Percentiles rank a stretch among this genome's conserved stretches.
Evolutionary conservation across 163 green algal genomes (phyloP).

Genomic region (Smithsoniella earleae): DNA sequence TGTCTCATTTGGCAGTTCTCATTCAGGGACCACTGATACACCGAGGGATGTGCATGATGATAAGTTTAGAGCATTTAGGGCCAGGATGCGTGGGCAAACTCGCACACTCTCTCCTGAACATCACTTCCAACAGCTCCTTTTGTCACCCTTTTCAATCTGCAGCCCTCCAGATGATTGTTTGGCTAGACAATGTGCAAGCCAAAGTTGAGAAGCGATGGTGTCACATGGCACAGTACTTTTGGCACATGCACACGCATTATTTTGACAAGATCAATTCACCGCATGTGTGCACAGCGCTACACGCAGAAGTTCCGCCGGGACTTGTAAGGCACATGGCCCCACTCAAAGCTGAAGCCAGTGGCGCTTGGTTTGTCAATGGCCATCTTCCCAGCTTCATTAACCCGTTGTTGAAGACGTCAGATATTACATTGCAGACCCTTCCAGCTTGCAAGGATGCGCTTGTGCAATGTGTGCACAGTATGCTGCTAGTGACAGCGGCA

Average conservation of each 20-base stretch:
- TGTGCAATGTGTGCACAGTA: neutral
- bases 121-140: neutral
- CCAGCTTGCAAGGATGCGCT: neutral
- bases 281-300: neutral
- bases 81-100: too few relatives aligned
- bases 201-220: too few relatives aligned
- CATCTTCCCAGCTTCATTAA: neutral
- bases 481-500: too few relatives aligned
- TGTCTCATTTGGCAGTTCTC: neutral
- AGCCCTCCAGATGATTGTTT: neutral
- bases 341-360: neutral
- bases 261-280: neutral
- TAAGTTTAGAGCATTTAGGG: too few relatives aligned
- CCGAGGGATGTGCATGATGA: too few relatives aligned
- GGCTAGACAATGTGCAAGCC: neutral
- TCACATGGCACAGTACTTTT: too few relatives aligned
- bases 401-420: neutral
- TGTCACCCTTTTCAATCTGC: neutral
- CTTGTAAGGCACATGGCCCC: too few relatives aligned
- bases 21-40: neutral
- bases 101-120: neutral
- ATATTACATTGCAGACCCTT: neutral
- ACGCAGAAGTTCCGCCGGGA: neutral
- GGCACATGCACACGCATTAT: too few relatives aligned
- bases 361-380: neutral